Conservation (phyloP, 1,284 basidiomycete genomes). For the Melampsora americana region DNA sequence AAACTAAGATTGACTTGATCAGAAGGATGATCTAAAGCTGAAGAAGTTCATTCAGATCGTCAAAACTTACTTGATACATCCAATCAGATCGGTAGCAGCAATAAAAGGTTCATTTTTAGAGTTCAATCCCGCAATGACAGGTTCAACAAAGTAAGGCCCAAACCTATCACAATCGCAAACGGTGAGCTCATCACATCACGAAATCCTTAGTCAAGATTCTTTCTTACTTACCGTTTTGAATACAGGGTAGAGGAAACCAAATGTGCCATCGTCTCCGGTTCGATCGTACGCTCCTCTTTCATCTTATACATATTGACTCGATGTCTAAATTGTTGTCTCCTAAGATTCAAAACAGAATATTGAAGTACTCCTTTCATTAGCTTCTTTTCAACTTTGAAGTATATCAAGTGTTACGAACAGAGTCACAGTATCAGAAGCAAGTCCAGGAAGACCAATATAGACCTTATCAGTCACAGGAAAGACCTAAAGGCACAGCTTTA, state of each 20-base stretch:
- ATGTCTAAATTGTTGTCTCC: constrained; percentile 77
- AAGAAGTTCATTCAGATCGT: background rate
- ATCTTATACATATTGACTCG: constrained; percentile 99
- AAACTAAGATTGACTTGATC: background rate
- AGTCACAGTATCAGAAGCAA: constrained; percentile 89
- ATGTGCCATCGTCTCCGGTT: constrained; percentile 92
- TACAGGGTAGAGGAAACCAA: constrained; percentile 96
- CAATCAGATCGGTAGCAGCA: constrained; percentile 91
- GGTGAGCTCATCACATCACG: background rate
- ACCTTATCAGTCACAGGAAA: constrained; percentile 91
- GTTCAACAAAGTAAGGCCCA: constrained; percentile 95
- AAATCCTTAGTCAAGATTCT: background rate
- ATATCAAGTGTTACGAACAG: constrained; percentile 59
- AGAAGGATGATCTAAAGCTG: background rate
- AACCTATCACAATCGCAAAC: constrained; percentile 60
- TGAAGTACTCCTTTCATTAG: background rate
- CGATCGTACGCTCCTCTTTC: constrained; percentile 97
- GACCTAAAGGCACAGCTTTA: constrained; percentile 56
- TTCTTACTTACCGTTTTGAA: constrained; percentile 66
- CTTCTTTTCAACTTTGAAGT: background rate
- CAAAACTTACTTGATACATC: constrained; percentile 82
- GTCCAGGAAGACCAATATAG: constrained; percentile 85
- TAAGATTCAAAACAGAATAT: background rate
- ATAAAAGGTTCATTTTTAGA: constrained; percentile 86
- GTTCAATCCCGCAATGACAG: constrained; percentile 84